These are phyloP conservation scores for baker's yeast (Saccharomyces cerevisiae) DNA, from an alignment of 805 yeast genomes.

Conservation along the genomic window DNA sequence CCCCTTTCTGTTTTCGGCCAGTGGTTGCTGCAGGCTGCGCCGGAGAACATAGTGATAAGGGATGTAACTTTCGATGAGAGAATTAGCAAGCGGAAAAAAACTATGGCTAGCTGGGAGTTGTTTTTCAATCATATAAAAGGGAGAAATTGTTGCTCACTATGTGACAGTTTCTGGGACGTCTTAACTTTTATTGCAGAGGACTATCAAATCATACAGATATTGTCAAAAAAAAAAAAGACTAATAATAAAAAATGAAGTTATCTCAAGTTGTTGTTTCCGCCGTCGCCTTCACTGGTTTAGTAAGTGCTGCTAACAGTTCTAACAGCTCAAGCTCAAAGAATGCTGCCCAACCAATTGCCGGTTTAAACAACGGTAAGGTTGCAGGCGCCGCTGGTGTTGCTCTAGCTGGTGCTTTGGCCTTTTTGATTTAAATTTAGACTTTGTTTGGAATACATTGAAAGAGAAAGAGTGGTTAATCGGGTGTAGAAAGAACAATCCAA, in stretches of 20 bases:
- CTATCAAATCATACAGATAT: too few species aligned
- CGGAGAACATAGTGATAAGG: neutral
- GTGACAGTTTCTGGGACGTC: neutral
- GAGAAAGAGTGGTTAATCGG: neutral
- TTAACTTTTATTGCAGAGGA: too few species aligned
- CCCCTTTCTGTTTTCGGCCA: neutral
- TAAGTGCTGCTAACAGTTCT: constrained; percentile 11
- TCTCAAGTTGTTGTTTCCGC: constrained; percentile 17
- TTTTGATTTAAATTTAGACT: constrained; percentile 12
- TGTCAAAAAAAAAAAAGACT: neutral
- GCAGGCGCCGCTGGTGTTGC: constrained; percentile 24
- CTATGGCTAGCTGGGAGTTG: neutral
- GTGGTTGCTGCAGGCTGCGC: neutral
- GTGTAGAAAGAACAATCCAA: too few species aligned
- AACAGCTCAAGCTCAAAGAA: constrained; percentile 9
- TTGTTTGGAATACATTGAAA: neutral
- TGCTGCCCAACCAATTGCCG: constrained; percentile 14
- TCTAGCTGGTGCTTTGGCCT: constrained; percentile 26
- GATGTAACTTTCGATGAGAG: neutral
- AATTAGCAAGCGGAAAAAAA: neutral
- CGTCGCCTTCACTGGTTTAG: constrained; percentile 15
- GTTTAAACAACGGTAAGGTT: constrained; percentile 12
- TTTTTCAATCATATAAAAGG: neutral
- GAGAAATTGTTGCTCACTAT: neutral
- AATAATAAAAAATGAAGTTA: constrained; percentile 16